Percentiles rank a stretch among this genome's conserved stretches.
Evolutionary conservation across 1,284 basidiomycete species (phyloP).

Genomic region (Thecaphora frezii): DNA sequence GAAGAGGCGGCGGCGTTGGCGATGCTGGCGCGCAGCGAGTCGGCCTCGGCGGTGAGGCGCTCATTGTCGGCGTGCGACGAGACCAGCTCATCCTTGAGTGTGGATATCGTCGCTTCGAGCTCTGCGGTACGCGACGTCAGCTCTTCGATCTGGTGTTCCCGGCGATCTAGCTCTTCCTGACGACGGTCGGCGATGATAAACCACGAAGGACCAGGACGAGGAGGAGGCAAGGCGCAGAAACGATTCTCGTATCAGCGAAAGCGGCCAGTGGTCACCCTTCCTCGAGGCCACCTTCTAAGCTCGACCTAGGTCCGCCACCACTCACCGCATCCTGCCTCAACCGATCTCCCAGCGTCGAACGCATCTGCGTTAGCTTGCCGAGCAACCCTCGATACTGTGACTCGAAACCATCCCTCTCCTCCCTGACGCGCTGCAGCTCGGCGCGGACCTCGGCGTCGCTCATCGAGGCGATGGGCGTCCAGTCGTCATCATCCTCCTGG

Average conservation of each 20-base stretch:
- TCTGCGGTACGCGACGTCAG: slow-evolving; percentile 20
- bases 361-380: slow-evolving; percentile 87
- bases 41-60: slow-evolving; percentile 29
- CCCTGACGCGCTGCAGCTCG: slow-evolving; percentile 49
- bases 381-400: slow-evolving; percentile 83
- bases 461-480: slow-evolving; percentile 11
- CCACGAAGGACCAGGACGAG: too few relatives aligned
- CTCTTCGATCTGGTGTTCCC: slow-evolving; percentile 52
- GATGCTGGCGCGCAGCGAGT: slow-evolving; percentile 15
- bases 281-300: not conserved
- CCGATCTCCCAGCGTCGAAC: slow-evolving; percentile 88
- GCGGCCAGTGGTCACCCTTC: not conserved
- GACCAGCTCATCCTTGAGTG: slow-evolving; percentile 36
- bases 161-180: slow-evolving; percentile 53
- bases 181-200: not conserved
- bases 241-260: too few relatives aligned
- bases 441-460: slow-evolving; percentile 3
- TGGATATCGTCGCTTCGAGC: slow-evolving; percentile 1
- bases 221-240: too few relatives aligned
- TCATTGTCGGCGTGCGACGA: slow-evolving; percentile 33
- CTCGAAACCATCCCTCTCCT: slow-evolving; percentile 82
- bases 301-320: slow-evolving; percentile 35
- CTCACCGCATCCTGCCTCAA: slow-evolving; percentile 92
- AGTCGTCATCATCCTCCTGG: slow-evolving; percentile 2
- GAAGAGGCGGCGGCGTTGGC: not conserved